Base-by-base conservation (phyloP, 2,329 filamentous ascomycete species). In the Aureobasidium sp. region DNA sequence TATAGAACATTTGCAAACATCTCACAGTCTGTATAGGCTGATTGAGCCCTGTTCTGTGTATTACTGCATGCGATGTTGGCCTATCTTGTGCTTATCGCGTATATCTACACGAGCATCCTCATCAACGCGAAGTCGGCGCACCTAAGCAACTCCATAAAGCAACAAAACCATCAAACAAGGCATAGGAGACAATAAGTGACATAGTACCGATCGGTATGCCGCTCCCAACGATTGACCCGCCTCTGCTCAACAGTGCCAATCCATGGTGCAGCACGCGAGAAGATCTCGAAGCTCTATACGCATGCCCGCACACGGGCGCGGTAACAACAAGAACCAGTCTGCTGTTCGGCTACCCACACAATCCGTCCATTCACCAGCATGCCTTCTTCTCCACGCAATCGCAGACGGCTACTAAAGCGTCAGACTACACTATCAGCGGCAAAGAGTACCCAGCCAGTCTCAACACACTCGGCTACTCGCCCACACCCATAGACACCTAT, bases 401-500 rank as follows among this genome's bases (percentile, higher is more conserved):
- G 2, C 75, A 77, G 13, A 20, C 7, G 1, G 59, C 62, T 0
- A 63, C 71, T 4, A 46, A 27, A 15, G 20, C 50, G 24, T 51
- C 32, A 50, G 17, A 61, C 64, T 29, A 63, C 50, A 20, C 48
- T 12, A 36, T 66, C 2, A 50, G 32, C 5, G 62, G 62, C 6
- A 57, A 59, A 29, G 63, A 64, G 32, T 60, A 60, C 46, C 46
- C 57, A 29, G 68, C 65, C 20, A 72, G 68, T 55, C 71, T 92
- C 59, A 92, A 93, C 70, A 90, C 84, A 0, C 77, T 91, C 2
- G 89, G 89, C 5, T 93, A 92, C 73, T 89, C 85, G 65, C 89
- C 88, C 0, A 73, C 84, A 17, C 74, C 81, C 0, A 77, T 92
- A 0, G 68, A 76, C 10, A 73, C 76, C 13, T 92, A 91, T 64